A percentile compares a stretch with the other conserved stretches of the same genome.
Evolutionary conservation across 139 green algal species (phyloP).

Genomic region (Chlamydomonas eustigma): DNA sequence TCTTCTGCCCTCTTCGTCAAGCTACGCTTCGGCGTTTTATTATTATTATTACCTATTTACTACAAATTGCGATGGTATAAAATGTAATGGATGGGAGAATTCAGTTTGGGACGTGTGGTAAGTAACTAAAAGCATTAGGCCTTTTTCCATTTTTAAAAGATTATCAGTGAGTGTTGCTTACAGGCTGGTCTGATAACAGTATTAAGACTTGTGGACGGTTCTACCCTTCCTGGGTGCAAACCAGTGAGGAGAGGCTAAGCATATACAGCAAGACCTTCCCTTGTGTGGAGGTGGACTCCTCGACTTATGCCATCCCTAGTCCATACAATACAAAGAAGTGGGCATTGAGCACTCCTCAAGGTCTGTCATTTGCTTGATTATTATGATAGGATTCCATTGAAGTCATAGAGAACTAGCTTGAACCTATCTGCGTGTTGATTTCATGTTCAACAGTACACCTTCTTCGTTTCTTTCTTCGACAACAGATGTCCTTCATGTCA

Average conservation of each 20-base stretch:
- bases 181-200: slow-evolving; percentile 25
- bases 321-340: slow-evolving; percentile 19
- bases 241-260: slow-evolving; percentile 18
- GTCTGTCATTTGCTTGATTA: not conserved
- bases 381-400: not conserved
- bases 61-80: too few relatives aligned
- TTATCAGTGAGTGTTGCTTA: too few relatives aligned
- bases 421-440: not conserved
- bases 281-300: slow-evolving; percentile 41
- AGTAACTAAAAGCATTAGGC: too few relatives aligned
- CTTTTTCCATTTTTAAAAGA: too few relatives aligned
- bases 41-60: too few relatives aligned
- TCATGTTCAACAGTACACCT: not conserved
- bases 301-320: slow-evolving; percentile 38
- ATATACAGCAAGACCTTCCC: slow-evolving; percentile 20
- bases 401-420: not conserved
- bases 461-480: not conserved
- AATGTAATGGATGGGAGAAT: too few relatives aligned
- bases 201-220: slow-evolving; percentile 24
- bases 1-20: too few relatives aligned
- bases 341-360: slow-evolving; percentile 11
- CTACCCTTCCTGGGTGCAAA: slow-evolving; percentile 23
- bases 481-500: not conserved
- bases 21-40: too few relatives aligned
- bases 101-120: too few relatives aligned